Base-by-base conservation (phyloP, 2,329 filamentous ascomycete genomes). In the Sphaceloma murrayae region DNA sequence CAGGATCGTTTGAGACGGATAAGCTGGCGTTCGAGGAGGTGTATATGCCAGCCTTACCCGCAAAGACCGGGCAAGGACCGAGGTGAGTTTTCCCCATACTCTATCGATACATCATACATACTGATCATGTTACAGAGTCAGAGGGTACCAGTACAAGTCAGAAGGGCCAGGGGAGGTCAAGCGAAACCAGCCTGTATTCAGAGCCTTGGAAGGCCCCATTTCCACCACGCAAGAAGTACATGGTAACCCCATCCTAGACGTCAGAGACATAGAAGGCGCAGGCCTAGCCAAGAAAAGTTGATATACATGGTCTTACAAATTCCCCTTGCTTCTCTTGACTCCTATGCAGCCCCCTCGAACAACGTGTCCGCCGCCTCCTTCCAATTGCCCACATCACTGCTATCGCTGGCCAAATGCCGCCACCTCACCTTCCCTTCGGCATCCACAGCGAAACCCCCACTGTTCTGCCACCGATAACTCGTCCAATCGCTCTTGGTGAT, bases 101-200 rank as follows among this genome's bases (percentile, higher is more conserved):
- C 27, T 48, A 19, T 4, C 43, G 21, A n/a, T 38, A 21, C 10
- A 13, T 38, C 11, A 11, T 16, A 38, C 47, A 7, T 34, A 47
- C 32, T 44, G 19, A 46, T 19, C 3, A 3, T n/a, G 1, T 30
- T 7, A 14, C 51, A 74, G 74, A 55, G 72, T 83, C 26, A 73
- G 87, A 55, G 87, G 87, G 1, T 93, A 94, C 56, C 83, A 93
- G 57, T 83, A 80, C 61, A 86, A 83, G 62, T 76, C 77, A 40
- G 74, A 78, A 36, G 79, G 76, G 0, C 73, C 74, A 5, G 74
- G 78, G 38, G 71, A 75, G 44, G 58, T 63, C 19, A 82, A 72
- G 60, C 81, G 71, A 58, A 87, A 88, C 58, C 70, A 74, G 27
- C 70, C 77, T 9, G 72, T 75, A 1, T 93, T 80, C 69, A 75